Evolutionary conservation across 2,329 filamentous ascomycete genomes (phyloP), one percentile per base, ranked within the genome.

Genomic region (Calcarisporium arbuscula): DNA sequence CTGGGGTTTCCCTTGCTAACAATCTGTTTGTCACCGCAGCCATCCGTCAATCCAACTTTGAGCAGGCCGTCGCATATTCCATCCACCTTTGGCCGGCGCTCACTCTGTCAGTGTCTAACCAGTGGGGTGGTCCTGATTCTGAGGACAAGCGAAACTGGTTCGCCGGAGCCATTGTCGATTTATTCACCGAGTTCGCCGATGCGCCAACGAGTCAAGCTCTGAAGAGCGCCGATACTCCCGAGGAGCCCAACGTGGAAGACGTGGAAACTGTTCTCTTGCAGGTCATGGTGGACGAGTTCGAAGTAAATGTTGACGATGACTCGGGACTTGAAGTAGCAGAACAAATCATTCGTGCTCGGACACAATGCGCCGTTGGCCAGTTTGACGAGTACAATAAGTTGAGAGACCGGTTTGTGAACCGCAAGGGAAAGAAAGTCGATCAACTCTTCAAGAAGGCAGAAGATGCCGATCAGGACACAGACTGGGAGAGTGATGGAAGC

Each of bases 111-210:
- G 85, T 95, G 28, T 76, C 85, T 56, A 87, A 86, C 58, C 72
- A 78, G 62, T 95, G 89, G 83, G 92, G 90, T 50, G 92, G 90
- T 3, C 78, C 85, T 26, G 80, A 87, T 53, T 82, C 80, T 16
- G 60, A 71, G 41, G 87, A 94, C 61, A 96, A 96, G 68, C 84
- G 90, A 52, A 90, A 95, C 70, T 96, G 89, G 90, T 85, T 98
- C 52, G 90, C 85, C 33, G 89, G 88, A 44, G 85, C 84, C 28
- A 72, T 96, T 34, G 82, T 81, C 39, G 86, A 95, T 18, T 77
- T 95, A 43, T 82, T 95, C 48, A 67, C 69, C 16, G 74, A 88
- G 45, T 77, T 95, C 46, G 62, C 64, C 37, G 59, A 64, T 35
- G 45, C 54, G 8, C 47, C 51, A 29, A 44, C 46, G 26, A 45